Evolutionary conservation across 2,329 filamentous ascomycete genomes (phyloP).

Genomic region (Gnomoniopsis smithogilvyi): DNA sequence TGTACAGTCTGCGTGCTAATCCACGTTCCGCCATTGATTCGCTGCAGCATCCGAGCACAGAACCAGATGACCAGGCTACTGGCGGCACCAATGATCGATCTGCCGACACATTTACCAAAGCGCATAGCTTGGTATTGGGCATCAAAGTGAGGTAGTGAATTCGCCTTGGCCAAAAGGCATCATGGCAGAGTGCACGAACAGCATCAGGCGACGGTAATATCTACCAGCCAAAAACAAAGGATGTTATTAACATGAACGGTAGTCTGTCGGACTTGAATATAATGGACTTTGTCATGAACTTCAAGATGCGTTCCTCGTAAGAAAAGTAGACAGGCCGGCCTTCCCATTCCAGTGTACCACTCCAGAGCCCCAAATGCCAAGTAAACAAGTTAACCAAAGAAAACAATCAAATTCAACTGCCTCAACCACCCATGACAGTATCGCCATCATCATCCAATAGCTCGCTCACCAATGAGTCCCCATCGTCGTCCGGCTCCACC

Average conservation of each 20-base stretch:
- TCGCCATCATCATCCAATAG: slow-evolving; percentile 34
- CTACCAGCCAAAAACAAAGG: neutral
- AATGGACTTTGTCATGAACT: neutral
- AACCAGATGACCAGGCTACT: too few relatives aligned
- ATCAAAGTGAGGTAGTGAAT: too few relatives aligned
- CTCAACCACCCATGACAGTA: slow-evolving; percentile 13
- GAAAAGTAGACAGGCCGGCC: neutral
- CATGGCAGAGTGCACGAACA: neutral
- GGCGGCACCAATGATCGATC: too few relatives aligned
- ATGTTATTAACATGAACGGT: neutral
- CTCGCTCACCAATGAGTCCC: slow-evolving; percentile 36
- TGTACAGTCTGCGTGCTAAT: too few relatives aligned
- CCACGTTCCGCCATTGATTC: too few relatives aligned
- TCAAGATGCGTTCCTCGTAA: slow-evolving; percentile 11
- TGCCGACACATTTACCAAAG: too few relatives aligned
- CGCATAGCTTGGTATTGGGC: too few relatives aligned
- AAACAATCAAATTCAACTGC: slow-evolving; percentile 13
- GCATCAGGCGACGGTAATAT: neutral
- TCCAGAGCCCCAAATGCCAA: neutral
- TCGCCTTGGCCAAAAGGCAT: too few relatives aligned
- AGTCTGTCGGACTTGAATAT: neutral
- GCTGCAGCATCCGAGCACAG: too few relatives aligned
- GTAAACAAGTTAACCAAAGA: slow-evolving; percentile 3
- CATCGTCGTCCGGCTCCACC: slow-evolving; percentile 9
- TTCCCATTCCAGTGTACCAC: neutral